Percentiles rank a stretch among this genome's conserved stretches.
Evolutionary conservation across 345 rosid species (phyloP).

Genomic region (Cardiospermum halicacabum): DNA sequence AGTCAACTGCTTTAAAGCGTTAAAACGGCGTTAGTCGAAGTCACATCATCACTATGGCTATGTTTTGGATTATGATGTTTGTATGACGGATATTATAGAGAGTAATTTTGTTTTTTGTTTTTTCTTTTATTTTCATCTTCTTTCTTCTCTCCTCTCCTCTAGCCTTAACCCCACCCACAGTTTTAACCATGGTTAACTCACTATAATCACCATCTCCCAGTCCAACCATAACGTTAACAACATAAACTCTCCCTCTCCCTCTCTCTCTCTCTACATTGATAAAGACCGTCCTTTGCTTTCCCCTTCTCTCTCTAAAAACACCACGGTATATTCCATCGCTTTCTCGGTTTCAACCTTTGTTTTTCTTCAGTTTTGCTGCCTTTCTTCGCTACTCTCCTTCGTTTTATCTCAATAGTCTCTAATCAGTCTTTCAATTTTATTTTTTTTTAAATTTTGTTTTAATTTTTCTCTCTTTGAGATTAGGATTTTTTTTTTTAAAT

Average conservation of each 20-base stretch:
- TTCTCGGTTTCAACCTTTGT: background rate
- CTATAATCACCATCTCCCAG: background rate
- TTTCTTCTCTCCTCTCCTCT: background rate
- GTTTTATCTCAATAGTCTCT: background rate
- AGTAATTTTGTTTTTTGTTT: too few relatives aligned
- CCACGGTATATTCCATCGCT: slow-evolving; percentile 6
- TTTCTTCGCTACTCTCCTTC: background rate
- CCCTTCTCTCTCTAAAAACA: background rate
- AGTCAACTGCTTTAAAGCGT: too few relatives aligned
- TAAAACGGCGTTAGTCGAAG: too few relatives aligned
- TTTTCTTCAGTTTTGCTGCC: background rate
- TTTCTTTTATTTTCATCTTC: too few relatives aligned
- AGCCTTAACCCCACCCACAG: background rate
- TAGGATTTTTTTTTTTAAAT: background rate
- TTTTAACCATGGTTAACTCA: slow-evolving; percentile 19
- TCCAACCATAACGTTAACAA: slow-evolving; percentile 11
- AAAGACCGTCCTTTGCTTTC: background rate
- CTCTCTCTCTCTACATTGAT: background rate
- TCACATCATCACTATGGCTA: too few relatives aligned
- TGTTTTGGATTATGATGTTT: too few relatives aligned
- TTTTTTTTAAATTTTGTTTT: too few relatives aligned
- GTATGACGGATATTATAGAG: too few relatives aligned
- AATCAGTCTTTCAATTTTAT: background rate
- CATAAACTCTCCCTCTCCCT: background rate
- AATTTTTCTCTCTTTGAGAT: background rate